Conservation (phyloP, 805 yeast genomes). For the Pichia insulana region DNA sequence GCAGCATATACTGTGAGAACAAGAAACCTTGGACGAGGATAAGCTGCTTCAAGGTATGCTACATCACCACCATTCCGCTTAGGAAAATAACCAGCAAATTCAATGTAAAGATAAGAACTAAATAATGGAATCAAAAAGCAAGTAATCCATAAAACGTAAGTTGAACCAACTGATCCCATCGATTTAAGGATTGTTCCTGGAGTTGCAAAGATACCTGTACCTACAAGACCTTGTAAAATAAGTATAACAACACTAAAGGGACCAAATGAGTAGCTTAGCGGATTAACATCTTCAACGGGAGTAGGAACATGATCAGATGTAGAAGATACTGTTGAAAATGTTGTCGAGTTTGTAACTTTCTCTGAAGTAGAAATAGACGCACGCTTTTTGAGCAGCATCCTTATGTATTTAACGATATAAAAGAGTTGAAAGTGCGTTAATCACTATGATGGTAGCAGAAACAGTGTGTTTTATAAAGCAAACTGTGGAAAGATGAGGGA, state of each 20-base stretch:
- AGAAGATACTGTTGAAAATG: too few species aligned
- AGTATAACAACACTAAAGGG: slow-evolving; percentile 43
- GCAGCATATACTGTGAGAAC: slow-evolving; percentile 60
- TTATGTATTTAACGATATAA: neutral
- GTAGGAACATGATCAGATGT: slow-evolving; percentile 16
- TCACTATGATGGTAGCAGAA: too few species aligned
- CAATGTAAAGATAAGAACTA: slow-evolving; percentile 32
- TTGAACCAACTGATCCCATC: slow-evolving; percentile 36
- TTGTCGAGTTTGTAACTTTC: too few species aligned
- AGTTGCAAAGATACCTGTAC: slow-evolving; percentile 70
- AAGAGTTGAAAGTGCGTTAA: too few species aligned
- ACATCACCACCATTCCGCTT: slow-evolving; percentile 79
- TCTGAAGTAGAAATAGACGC: too few species aligned
- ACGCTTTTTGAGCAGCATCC: too few species aligned
- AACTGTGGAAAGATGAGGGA: too few species aligned
- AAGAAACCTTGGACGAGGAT: slow-evolving; percentile 57
- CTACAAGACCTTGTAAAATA: slow-evolving; percentile 60
- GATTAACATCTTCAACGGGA: slow-evolving; percentile 32
- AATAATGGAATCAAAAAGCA: slow-evolving; percentile 34
- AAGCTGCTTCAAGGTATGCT: slow-evolving; percentile 68
- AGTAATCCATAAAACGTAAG: slow-evolving; percentile 35
- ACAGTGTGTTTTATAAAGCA: too few species aligned
- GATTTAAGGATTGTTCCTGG: slow-evolving; percentile 49
- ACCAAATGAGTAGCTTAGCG: slow-evolving; percentile 30
- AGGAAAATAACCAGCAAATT: slow-evolving; percentile 34